These are phyloP conservation scores for Sporisorium exsertum DNA, from an alignment of 1,284 basidiomycete genomes.

Conservation along the genomic window DNA sequence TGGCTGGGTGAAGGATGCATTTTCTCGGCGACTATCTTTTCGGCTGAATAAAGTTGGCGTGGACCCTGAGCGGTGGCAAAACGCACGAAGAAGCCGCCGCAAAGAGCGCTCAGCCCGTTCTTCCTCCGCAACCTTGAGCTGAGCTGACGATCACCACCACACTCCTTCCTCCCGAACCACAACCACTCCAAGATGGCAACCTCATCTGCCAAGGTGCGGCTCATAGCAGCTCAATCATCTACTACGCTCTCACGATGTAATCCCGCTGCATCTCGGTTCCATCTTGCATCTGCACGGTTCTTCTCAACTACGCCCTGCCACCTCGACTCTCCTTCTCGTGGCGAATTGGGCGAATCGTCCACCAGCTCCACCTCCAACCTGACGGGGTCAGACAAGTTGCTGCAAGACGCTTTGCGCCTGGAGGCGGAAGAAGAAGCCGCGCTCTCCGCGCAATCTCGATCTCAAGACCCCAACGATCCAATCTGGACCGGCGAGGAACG, in stretches of 20 bases:
- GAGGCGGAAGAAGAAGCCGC: slow-evolving; percentile 26
- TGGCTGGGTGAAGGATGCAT: neutral
- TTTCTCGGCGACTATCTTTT: neutral
- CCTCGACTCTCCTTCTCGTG: neutral
- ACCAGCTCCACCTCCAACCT: neutral
- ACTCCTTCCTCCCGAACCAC: neutral
- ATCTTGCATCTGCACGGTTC: neutral
- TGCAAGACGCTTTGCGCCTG: slow-evolving; percentile 21
- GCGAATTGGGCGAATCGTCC: neutral
- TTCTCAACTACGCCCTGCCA: neutral
- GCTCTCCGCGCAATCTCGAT: neutral
- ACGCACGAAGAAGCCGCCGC: neutral
- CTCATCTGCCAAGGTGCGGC: neutral
- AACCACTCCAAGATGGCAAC: neutral
- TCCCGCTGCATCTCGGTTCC: neutral
- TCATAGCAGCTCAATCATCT: neutral
- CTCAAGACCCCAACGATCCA: slow-evolving; percentile 43
- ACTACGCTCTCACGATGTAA: neutral
- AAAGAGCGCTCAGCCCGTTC: neutral
- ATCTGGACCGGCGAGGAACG: slow-evolving; percentile 63
- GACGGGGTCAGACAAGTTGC: slow-evolving; percentile 33
- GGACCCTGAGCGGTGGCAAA: slow-evolving; percentile 1
- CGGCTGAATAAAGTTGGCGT: neutral
- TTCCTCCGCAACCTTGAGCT: neutral
- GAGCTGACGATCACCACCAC: neutral